phyloP scores from a whole-genome alignment of 2,329 filamentous ascomycete genomes.

The Xylariales sp. region DNA sequence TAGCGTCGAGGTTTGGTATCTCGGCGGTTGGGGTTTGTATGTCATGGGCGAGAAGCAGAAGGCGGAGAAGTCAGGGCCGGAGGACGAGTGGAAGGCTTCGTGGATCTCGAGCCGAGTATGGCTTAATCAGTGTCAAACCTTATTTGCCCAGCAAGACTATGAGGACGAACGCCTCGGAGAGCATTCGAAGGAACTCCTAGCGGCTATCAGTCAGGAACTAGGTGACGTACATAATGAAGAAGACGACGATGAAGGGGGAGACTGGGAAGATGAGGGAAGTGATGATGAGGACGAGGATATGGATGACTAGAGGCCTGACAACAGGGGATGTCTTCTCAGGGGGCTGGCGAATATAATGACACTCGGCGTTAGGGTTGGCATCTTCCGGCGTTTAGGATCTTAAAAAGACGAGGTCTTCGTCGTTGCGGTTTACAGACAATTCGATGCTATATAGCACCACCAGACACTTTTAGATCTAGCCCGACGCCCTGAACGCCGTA shows the following conservation, averaged over 20 bases:
- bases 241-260: constrained; percentile 48
- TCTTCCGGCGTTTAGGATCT: background rate
- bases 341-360: background rate
- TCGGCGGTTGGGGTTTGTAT: constrained; percentile 90
- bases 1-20: constrained; percentile 94
- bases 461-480: too few relatives aligned
- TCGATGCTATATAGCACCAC: too few relatives aligned
- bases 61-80: constrained; percentile 35
- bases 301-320: constrained; percentile 32
- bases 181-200: constrained; percentile 68
- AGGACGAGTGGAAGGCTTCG: constrained; percentile 53
- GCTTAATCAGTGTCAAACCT: constrained; percentile 73
- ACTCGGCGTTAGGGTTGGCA: constrained; percentile 6
- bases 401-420: too few relatives aligned
- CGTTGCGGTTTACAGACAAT: too few relatives aligned
- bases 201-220: constrained; percentile 58
- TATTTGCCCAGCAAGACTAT: constrained; percentile 78
- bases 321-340: background rate
- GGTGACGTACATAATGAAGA: constrained; percentile 54
- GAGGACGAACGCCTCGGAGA: constrained; percentile 75
- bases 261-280: constrained; percentile 34
- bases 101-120: constrained; percentile 76
- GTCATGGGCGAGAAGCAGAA: constrained; percentile 68
- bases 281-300: constrained; percentile 54
- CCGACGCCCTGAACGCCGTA: too few relatives aligned